Evolutionary conservation across 2,329 filamentous ascomycete species (phyloP), one percentile per base, ranked within the genome.

Genomic region (Lasiodiplodia gonubiensis): DNA sequence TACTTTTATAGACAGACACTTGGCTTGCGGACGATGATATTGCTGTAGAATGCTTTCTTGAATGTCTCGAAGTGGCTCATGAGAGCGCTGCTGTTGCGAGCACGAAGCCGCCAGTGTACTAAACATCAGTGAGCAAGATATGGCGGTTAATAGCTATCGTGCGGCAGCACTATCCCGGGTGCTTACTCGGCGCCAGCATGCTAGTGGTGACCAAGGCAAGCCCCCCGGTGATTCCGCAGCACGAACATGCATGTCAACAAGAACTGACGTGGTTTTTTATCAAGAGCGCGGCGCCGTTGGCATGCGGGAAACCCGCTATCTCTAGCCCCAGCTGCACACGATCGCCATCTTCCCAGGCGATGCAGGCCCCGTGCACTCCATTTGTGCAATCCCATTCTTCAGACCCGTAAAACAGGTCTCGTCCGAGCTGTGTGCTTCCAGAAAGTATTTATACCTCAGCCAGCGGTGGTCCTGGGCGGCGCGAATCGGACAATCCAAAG

Each of bases 221-320:
- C 59, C 59, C 51, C 46, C 59, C 46, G 46, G 42, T 63, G 30
- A 52, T 51, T 51, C 59, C 21, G 46, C 59, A 63, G 30, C 59
- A 63, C n/a, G 18, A 52, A 25, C 46, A 51, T 63, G 59, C 59
- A 63, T 51, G n/a, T 21, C 5, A 4, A 27, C n/a, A 63, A 25
- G 23, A 27, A 18, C 37, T 63, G 59, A 63, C 59, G 59, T 63
- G 59, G 59, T 63, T 37, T 51, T 23, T 63, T 35, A 37, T 33
- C 57, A 30, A 46, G 53, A 16, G 8, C 1, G 49, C 11, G 33
- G 30, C 12, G 39, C 39, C 18, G 7, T 18, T 42, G 39, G 52
- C 52, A 55, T 37, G 52, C 51, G 14, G 25, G 25, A 27, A 39
- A 42, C 37, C 12, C 52, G 52, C 30, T 63, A 63, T 52, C 59